Evolutionary conservation across 352 stramenopile species (phyloP).

Genomic region (Phytopythium kandeliae): DNA sequence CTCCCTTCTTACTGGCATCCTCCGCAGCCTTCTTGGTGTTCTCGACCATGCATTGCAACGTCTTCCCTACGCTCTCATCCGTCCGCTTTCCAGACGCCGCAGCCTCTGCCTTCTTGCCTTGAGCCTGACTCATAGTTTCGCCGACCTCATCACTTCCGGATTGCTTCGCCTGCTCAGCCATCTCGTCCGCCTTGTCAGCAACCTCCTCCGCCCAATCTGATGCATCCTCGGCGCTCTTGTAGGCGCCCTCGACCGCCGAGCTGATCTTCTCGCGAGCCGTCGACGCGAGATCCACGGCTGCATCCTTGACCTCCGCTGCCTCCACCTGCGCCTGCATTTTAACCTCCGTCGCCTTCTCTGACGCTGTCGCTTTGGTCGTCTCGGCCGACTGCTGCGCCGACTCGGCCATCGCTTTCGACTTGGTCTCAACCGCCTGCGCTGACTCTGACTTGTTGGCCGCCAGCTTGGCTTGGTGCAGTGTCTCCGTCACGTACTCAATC

Average conservation of each 20-base stretch:
- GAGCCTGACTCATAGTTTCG: too few relatives aligned
- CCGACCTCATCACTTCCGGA: too few relatives aligned
- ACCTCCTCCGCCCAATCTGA: slow-evolving; percentile 15
- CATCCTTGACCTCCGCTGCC: slow-evolving; percentile 8
- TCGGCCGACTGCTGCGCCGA: slow-evolving; percentile 19
- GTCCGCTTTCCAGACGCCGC: too few relatives aligned
- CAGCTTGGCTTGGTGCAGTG: slow-evolving; percentile 51
- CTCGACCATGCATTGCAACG: too few relatives aligned
- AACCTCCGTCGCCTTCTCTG: slow-evolving; percentile 16
- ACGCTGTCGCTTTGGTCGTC: slow-evolving; percentile 19
- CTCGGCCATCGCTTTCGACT: slow-evolving; percentile 16
- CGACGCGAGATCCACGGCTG: slow-evolving; percentile 10
- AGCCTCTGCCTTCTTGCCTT: too few relatives aligned
- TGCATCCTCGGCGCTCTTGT: slow-evolving; percentile 6
- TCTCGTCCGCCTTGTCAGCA: slow-evolving; percentile 13
- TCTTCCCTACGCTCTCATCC: too few relatives aligned
- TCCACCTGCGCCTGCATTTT: slow-evolving; percentile 17
- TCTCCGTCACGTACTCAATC: slow-evolving; percentile 63
- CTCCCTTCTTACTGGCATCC: slow-evolving; percentile 4
- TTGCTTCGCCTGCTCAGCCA: slow-evolving; percentile 11
- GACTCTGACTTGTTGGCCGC: slow-evolving; percentile 37
- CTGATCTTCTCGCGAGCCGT: slow-evolving; percentile 6
- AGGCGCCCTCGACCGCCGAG: slow-evolving; percentile 9
- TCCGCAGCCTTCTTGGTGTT: slow-evolving; percentile 1
- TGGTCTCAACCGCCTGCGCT: slow-evolving; percentile 31